phyloP scores from a whole-genome alignment of 257 asterid species.

The Nicotiana otophora region DNA sequence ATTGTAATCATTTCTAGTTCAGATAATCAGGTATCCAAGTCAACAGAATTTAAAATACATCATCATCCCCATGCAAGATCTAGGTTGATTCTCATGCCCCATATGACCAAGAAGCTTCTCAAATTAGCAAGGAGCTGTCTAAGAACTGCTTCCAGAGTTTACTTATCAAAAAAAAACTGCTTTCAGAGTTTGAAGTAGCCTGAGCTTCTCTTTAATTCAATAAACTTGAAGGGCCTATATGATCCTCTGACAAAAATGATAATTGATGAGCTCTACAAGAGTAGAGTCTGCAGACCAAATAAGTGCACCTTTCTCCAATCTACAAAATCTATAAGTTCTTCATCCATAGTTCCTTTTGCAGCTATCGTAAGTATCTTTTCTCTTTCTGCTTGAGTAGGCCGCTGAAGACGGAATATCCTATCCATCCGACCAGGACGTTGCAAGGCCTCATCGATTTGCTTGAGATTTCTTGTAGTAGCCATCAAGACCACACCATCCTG shows the following conservation, averaged over 20 bases:
- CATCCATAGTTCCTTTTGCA: conserved; percentile 91
- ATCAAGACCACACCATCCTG: conserved; percentile 98
- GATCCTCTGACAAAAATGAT: background rate
- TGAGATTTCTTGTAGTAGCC: conserved; percentile 92
- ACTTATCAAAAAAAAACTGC: background rate
- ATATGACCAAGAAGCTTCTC: background rate
- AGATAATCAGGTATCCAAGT: background rate
- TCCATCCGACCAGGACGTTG: conserved; percentile 99
- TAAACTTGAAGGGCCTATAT: conserved; percentile 6
- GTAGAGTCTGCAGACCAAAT: background rate
- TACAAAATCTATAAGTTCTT: conserved; percentile 70
- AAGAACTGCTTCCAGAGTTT: no score
- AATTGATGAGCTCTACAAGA: background rate
- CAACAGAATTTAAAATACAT: background rate
- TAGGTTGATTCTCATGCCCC: background rate
- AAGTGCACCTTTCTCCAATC: conserved; percentile 81
- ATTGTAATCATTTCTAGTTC: background rate
- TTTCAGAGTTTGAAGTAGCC: background rate
- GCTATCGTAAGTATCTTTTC: conserved; percentile 66
- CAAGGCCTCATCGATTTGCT: conserved; percentile 85
- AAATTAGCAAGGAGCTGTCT: background rate
- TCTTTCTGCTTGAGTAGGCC: conserved; percentile 82
- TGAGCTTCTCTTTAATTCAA: conserved; percentile 2
- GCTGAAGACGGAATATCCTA: conserved; percentile 90
- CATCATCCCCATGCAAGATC: conserved; percentile 3